Percentiles rank a stretch among this genome's conserved stretches.
Evolutionary conservation across 1,284 basidiomycete genomes (phyloP).

Genomic region (Peniophora sp.): DNA sequence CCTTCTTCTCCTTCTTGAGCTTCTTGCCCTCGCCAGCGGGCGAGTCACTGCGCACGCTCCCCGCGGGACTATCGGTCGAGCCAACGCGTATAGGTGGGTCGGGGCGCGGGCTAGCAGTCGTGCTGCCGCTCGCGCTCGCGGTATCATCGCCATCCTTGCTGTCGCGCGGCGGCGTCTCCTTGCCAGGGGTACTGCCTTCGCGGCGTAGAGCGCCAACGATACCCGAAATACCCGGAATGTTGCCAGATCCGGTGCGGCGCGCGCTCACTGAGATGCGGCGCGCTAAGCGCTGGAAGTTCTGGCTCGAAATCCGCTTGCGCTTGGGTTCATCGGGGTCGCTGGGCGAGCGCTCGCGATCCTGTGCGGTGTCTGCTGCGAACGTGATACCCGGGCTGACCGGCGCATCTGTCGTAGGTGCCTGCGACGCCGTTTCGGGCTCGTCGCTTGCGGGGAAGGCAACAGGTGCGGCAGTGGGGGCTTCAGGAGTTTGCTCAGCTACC

Average conservation of each 20-base stretch:
- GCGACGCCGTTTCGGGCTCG: slow-evolving; percentile 16
- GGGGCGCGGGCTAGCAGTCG: slow-evolving; percentile 13
- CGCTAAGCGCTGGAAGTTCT: slow-evolving; percentile 76
- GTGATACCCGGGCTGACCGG: slow-evolving; percentile 26
- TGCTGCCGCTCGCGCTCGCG: background rate
- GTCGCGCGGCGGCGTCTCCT: slow-evolving; percentile 1
- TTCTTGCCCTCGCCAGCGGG: background rate
- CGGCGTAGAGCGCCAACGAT: slow-evolving; percentile 32
- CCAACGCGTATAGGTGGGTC: slow-evolving; percentile 22
- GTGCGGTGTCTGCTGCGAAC: slow-evolving; percentile 26
- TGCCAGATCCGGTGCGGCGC: slow-evolving; percentile 45
- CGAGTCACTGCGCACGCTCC: slow-evolving; percentile 43
- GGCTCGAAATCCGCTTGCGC: slow-evolving; percentile 69
- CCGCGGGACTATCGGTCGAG: slow-evolving; percentile 28
- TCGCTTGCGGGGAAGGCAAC: slow-evolving; percentile 30
- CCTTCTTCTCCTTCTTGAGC: slow-evolving; percentile 27
- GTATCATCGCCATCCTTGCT: background rate
- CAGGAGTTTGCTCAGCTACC: too few species aligned
- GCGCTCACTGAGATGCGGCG: slow-evolving; percentile 62
- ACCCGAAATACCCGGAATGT: slow-evolving; percentile 29
- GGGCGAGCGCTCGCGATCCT: slow-evolving; percentile 38
- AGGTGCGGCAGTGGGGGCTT: slow-evolving; percentile 18
- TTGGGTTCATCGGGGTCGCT: slow-evolving; percentile 70
- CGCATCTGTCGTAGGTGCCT: slow-evolving; percentile 18
- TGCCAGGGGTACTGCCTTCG: slow-evolving; percentile 26